A percentile compares a stretch with the other conserved stretches of the same genome.
phyloP scores from a whole-genome alignment of 2,329 filamentous ascomycete species.

The Neonectria ditissima region DNA sequence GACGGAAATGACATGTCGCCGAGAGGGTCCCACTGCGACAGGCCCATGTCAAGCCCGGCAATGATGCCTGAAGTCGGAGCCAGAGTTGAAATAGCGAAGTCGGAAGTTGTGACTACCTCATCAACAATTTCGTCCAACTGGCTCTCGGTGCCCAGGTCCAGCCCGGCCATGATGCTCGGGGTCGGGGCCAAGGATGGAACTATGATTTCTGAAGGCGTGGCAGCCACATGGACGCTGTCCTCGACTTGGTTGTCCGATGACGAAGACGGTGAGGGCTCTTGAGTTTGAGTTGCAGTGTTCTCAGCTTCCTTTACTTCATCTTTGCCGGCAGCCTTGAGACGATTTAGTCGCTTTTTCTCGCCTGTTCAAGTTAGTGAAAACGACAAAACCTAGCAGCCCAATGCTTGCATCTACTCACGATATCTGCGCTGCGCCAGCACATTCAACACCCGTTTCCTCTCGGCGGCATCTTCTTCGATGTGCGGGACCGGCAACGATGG shows the following conservation, averaged over 20 bases:
- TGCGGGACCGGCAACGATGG: constrained; percentile 58
- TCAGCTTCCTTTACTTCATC: constrained; percentile 14
- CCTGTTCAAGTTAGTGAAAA: constrained; percentile 38
- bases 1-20: constrained; percentile 34
- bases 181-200: constrained; percentile 19
- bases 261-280: constrained; percentile 15
- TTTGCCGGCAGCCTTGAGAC: constrained; percentile 36
- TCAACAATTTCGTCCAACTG: constrained; percentile 18
- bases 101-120: constrained; percentile 3
- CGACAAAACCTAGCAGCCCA: background rate
- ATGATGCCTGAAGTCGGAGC: constrained; percentile 29
- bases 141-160: constrained; percentile 8
- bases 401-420: constrained; percentile 46
- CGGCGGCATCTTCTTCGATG: constrained; percentile 62
- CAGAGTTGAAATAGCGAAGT: constrained; percentile 13
- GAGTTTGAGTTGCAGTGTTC: background rate
- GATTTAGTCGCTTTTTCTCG: constrained; percentile 49
- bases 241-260: constrained; percentile 22
- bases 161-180: constrained; percentile 27
- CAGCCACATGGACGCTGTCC: constrained; percentile 4
- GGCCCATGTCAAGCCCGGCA: constrained; percentile 38
- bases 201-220: constrained; percentile 8
- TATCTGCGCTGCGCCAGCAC: constrained; percentile 67
- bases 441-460: constrained; percentile 66
- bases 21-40: constrained; percentile 41